Conservation (phyloP, 495 filamentous ascomycete species). For the Pseudotulostoma volvatum region DNA sequence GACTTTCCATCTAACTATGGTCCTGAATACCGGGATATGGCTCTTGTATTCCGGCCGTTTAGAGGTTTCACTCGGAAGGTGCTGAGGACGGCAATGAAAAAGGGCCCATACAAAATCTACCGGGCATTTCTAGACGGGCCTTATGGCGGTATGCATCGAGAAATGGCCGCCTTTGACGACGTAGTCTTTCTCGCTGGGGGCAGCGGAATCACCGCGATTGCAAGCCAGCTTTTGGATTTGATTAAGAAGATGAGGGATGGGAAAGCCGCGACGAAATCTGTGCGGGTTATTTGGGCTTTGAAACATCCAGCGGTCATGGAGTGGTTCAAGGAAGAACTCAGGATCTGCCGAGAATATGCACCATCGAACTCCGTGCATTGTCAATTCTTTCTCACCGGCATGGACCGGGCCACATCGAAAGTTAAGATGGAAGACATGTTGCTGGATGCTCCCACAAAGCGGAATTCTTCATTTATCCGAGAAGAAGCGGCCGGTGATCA, state of each 20-base stretch:
- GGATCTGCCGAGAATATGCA: slow-evolving; percentile 73
- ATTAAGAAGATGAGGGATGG: slow-evolving; percentile 90
- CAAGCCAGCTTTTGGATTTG: slow-evolving; percentile 74
- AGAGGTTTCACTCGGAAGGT: slow-evolving; percentile 75
- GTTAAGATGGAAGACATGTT: slow-evolving; percentile 66
- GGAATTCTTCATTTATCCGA: slow-evolving; percentile 62
- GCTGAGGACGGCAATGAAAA: slow-evolving; percentile 56
- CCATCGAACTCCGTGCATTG: slow-evolving; percentile 73
- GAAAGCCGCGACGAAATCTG: slow-evolving; percentile 78
- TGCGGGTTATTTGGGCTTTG: slow-evolving; percentile 83
- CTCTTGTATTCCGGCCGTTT: slow-evolving; percentile 80
- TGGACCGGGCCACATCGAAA: slow-evolving; percentile 9
- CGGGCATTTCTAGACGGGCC: slow-evolving; percentile 83
- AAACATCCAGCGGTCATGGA: slow-evolving; percentile 85
- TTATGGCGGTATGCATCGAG: slow-evolving; percentile 84
- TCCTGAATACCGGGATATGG: slow-evolving; percentile 71
- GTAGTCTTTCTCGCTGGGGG: slow-evolving; percentile 86
- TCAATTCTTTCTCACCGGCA: slow-evolving; percentile 76
- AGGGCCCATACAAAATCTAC: slow-evolving; percentile 74
- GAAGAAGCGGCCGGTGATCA: slow-evolving; percentile 66
- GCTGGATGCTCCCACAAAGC: slow-evolving; percentile 64
- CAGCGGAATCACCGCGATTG: slow-evolving; percentile 84
- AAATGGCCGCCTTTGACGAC: slow-evolving; percentile 84
- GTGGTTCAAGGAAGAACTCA: slow-evolving; percentile 92
- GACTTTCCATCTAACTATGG: slow-evolving; percentile 84